Conservation (phyloP, 2,329 filamentous ascomycete species). For the Colletotrichum incanum region DNA sequence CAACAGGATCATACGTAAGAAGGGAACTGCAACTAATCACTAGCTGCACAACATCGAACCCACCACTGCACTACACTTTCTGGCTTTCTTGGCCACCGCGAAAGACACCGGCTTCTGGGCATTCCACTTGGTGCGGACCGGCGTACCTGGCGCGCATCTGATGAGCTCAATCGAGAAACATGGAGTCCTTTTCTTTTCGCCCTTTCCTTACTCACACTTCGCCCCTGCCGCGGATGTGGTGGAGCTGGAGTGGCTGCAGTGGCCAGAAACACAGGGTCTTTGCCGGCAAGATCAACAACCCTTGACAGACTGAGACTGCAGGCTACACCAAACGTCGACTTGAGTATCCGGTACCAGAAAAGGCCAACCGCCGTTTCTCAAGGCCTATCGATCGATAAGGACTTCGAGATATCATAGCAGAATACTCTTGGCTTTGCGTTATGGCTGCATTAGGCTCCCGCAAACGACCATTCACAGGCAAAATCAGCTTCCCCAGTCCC, state of each 20-base stretch:
- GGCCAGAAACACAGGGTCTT: constrained; percentile 1
- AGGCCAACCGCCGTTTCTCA: neutral
- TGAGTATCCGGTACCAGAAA: constrained; percentile 2
- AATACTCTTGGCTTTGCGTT: constrained; percentile 5
- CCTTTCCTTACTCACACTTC: constrained; percentile 8
- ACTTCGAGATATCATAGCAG: constrained; percentile 17
- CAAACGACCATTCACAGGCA: constrained; percentile 22
- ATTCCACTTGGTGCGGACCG: constrained; percentile 6
- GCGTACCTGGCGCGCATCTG: neutral
- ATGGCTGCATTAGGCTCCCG: constrained; percentile 7
- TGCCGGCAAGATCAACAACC: constrained; percentile 16
- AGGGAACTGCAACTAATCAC: constrained; percentile 11
- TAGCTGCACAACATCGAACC: constrained; percentile 33
- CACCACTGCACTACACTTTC: constrained; percentile 21
- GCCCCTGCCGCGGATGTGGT: constrained; percentile 22
- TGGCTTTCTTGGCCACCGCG: neutral
- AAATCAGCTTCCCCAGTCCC: constrained; percentile 27
- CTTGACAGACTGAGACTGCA: constrained; percentile 12
- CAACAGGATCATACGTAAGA: neutral
- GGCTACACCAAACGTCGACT: constrained; percentile 14
- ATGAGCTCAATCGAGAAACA: constrained; percentile 1
- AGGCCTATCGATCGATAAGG: constrained; percentile 16
- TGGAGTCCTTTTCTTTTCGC: constrained; percentile 8
- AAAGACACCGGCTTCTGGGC: neutral
- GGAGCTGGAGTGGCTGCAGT: constrained; percentile 15